Evolutionary conservation across 2,329 filamentous ascomycete genomes (phyloP).

Genomic region (Calycina marina): DNA sequence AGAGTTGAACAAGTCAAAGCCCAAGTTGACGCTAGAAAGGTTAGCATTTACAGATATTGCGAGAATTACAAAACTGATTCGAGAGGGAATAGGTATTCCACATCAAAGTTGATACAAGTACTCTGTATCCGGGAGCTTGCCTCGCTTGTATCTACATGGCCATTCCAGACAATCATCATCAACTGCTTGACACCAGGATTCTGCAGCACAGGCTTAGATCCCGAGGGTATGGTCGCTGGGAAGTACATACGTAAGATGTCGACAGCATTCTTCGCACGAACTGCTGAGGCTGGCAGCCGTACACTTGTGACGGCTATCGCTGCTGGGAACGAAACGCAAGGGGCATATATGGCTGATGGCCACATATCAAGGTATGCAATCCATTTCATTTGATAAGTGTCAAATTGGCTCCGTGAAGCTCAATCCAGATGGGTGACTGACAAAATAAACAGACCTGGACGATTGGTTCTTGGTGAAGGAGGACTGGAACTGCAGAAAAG

Average conservation of each 20-base stretch:
- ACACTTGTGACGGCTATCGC: slow-evolving; percentile 18
- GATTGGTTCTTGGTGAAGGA: slow-evolving; percentile 15
- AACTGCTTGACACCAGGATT: slow-evolving; percentile 2
- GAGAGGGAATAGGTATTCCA: neutral
- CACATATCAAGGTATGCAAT: slow-evolving; percentile 3
- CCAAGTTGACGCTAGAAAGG: no score
- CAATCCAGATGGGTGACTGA: no score
- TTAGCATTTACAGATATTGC: neutral
- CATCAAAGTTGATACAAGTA: neutral
- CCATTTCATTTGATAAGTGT: neutral
- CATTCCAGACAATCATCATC: neutral
- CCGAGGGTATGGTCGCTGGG: slow-evolving; percentile 2
- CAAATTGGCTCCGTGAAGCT: neutral
- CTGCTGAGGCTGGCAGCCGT: slow-evolving; percentile 19
- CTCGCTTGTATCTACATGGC: neutral
- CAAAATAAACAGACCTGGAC: neutral
- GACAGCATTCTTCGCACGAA: slow-evolving; percentile 8
- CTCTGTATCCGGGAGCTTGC: neutral
- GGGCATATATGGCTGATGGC: slow-evolving; percentile 3
- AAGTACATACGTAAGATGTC: slow-evolving; percentile 4
- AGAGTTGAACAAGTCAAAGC: neutral
- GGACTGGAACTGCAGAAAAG: slow-evolving; percentile 12
- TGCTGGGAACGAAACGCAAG: slow-evolving; percentile 18
- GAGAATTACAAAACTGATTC: neutral
- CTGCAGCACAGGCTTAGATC: slow-evolving; percentile 2